phyloP scores from a whole-genome alignment of 805 yeast species.

The Schizosaccharomyces lindneri region DNA sequence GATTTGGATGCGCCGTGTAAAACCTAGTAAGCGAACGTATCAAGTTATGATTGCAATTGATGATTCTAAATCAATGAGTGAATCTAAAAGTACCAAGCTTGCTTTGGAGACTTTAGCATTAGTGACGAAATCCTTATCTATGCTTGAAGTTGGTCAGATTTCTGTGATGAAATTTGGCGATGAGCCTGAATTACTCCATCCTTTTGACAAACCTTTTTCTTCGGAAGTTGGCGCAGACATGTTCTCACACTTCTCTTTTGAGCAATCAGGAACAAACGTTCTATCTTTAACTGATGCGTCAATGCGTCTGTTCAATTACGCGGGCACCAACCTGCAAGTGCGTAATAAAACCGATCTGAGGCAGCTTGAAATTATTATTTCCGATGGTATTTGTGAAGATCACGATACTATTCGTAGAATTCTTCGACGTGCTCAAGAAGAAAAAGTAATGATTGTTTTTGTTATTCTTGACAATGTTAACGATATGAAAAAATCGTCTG shows the following conservation, averaged over 20 bases:
- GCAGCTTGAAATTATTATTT: conserved; percentile 78
- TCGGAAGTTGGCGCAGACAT: conserved; percentile 61
- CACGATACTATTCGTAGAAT: conserved; percentile 60
- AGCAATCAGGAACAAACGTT: conserved; percentile 69
- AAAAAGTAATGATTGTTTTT: conserved; percentile 80
- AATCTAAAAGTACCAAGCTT: conserved; percentile 64
- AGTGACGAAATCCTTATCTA: conserved; percentile 80
- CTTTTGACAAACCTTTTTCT: conserved; percentile 65
- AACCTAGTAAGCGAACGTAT: conserved; percentile 90
- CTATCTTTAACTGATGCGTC: conserved; percentile 47
- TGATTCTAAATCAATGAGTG: conserved; percentile 93
- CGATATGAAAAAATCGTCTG: conserved; percentile 35
- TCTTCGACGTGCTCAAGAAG: conserved; percentile 79
- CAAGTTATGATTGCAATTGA: conserved; percentile 95
- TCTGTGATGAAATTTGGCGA: conserved; percentile 82
- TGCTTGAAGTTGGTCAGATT: conserved; percentile 79
- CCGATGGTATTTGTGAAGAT: conserved; percentile 95
- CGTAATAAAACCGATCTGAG: conserved; percentile 30
- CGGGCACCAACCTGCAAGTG: conserved; percentile 26
- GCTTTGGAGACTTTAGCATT: conserved; percentile 88
- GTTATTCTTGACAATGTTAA: conserved; percentile 71
- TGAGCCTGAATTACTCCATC: conserved; percentile 58
- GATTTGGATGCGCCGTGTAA: conserved; percentile 92
- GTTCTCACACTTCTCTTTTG: conserved; percentile 74
- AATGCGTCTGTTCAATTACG: conserved; percentile 30